Percentiles rank a stretch among this genome's conserved stretches.
phyloP scores from a whole-genome alignment of 805 yeast genomes.

The Brettanomyces anomalus region DNA sequence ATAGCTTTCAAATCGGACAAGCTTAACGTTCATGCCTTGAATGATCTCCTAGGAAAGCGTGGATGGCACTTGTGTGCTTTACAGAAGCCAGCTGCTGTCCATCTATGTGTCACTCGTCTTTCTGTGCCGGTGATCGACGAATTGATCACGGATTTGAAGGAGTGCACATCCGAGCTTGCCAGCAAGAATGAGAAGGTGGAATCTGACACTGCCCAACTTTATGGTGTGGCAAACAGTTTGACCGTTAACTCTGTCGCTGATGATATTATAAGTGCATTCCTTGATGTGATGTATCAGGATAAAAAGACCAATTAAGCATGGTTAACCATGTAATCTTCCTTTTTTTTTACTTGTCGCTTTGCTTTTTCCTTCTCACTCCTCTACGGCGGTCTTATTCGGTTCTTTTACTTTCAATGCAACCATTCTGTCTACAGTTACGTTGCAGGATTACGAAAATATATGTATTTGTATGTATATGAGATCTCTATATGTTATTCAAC shows the following conservation, averaged over 20 bases:
- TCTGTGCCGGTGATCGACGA: conserved; percentile 54
- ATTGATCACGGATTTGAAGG: conserved; percentile 43
- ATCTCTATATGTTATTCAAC: conserved; percentile 3
- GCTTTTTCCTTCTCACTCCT: too few relatives aligned
- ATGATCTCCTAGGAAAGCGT: conserved; percentile 55
- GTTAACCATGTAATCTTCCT: too few relatives aligned
- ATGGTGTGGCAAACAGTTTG: conserved; percentile 94
- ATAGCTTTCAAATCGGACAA: conserved; percentile 58
- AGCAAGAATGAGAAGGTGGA: conserved; percentile 12
- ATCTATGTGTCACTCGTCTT: conserved; percentile 76
- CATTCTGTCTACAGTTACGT: too few relatives aligned
- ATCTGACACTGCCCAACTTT: conserved; percentile 75
- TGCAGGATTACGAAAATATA: not conserved
- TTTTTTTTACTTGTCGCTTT: too few relatives aligned
- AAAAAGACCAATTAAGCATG: not conserved
- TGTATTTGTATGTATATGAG: not conserved
- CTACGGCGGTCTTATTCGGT: too few relatives aligned
- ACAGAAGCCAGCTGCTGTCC: conserved; percentile 87
- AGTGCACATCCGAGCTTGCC: conserved; percentile 32
- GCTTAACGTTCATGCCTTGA: conserved; percentile 67
- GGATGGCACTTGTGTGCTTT: conserved; percentile 90
- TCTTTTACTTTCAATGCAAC: too few relatives aligned
- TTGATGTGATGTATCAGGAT: conserved; percentile 70
- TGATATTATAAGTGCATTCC: conserved; percentile 64
- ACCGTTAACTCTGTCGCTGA: conserved; percentile 80